Evolutionary conservation across 2,329 filamentous ascomycete species (phyloP), one percentile per base, ranked within the genome.

Genomic region (Tympanopsis confertula): DNA sequence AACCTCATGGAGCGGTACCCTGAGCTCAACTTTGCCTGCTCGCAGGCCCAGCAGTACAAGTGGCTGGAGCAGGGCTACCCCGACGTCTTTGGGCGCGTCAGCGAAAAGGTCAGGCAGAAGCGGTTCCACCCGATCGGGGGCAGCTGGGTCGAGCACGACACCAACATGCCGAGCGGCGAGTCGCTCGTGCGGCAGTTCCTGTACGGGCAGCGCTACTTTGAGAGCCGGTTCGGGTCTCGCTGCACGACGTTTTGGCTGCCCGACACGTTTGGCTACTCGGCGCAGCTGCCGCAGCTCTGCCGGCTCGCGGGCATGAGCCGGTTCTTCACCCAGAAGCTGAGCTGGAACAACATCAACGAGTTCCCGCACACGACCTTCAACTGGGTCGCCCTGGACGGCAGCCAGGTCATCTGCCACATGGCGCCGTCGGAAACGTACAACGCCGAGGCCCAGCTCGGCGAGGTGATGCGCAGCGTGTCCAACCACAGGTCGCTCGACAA

Each of bases 301-400:
- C 70, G 76, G 12, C 61, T 80, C 2, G 75, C 78, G 12, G 77
- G 76, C 2, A 82, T 82, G 78, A 74, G 62, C 35, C 63, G 76
- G 3, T 82, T 82, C 55, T 71, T 82, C 43, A 82, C 78, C 0
- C 78, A 82, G 52, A 82, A 82, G 58, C 59, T 81, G 35, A 81
- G 76, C 57, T 82, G 77, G 75, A 82, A 82, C 57, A 82, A 81
- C 49, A 80, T 82, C 61, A 82, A 82, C 55, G 79, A 74, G 48
- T 82, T 82, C 55, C 78, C 78, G 0, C 78, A 82, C 42, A 82
- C 78, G 1, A 82, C 76, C 0, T 82, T 82, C 59, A 78, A 78
- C 47, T 82, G 78, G 78, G 77, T 82, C 18, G 66, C 73, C 2
- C 62, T 82, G 24, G 78, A 82, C 48, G 77, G 77, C 33, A 81